These are phyloP conservation scores for Pachyrhizus erosus DNA, from an alignment of 306 rosid genomes.

Conservation along the genomic window DNA sequence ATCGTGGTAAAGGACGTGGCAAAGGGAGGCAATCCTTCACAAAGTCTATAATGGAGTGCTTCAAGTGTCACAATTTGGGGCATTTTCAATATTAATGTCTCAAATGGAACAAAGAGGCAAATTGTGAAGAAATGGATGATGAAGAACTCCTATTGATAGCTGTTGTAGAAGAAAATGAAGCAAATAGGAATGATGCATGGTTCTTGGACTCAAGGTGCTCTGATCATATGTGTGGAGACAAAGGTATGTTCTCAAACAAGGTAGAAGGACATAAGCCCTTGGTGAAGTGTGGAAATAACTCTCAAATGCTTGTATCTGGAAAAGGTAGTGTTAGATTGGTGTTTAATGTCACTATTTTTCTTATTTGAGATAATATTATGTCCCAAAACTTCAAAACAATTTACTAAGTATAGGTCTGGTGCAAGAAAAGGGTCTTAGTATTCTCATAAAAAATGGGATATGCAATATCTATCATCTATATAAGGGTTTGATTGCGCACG, in stretches of 20 bases:
- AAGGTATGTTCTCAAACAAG: neutral
- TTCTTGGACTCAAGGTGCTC: neutral
- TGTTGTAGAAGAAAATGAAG: neutral
- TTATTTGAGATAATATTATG: too few relatives aligned
- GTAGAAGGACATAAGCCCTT: neutral
- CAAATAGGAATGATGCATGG: neutral
- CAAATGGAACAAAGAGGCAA: neutral
- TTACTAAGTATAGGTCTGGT: neutral
- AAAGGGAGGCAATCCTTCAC: neutral
- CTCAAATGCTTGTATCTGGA: neutral
- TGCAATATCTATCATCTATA: neutral
- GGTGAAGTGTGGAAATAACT: neutral
- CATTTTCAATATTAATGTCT: constrained; percentile 17
- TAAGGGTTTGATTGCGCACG: neutral
- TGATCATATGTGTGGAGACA: constrained; percentile 1
- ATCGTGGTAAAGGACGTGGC: neutral
- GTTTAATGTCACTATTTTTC: neutral
- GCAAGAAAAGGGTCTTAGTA: neutral
- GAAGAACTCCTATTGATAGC: neutral
- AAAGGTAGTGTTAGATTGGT: neutral
- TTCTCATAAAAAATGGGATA: neutral
- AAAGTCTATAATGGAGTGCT: neutral
- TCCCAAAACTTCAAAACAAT: too few relatives aligned
- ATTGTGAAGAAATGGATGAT: neutral
- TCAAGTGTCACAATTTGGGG: neutral